These are phyloP conservation scores for Phytopythium sindhum DNA, from an alignment of 352 stramenopile species.

Conservation along the genomic window DNA sequence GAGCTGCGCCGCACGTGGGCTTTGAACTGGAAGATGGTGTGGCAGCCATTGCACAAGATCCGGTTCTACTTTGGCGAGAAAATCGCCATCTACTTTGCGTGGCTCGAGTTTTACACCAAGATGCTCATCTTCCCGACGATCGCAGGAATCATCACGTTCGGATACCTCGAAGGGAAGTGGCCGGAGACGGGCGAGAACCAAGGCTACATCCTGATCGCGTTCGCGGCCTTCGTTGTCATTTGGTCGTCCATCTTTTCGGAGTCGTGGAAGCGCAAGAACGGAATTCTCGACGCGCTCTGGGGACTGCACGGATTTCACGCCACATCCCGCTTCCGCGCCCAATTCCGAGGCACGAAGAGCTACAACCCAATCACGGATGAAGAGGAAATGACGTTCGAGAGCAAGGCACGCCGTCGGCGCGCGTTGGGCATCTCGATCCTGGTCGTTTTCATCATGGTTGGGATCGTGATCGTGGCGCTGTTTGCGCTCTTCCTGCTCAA, in stretches of 20 bases:
- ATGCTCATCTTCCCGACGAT: conserved; percentile 84
- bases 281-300: conserved; percentile 81
- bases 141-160: conserved; percentile 74
- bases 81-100: conserved; percentile 91
- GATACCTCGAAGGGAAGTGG: conserved; percentile 45
- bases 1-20: conserved; percentile 79
- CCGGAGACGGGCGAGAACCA: conserved; percentile 37
- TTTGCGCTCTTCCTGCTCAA: conserved; percentile 75
- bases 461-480: conserved; percentile 64
- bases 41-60: conserved; percentile 86
- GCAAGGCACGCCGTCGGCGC: conserved; percentile 50
- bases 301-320: conserved; percentile 76
- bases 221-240: conserved; percentile 80
- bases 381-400: conserved; percentile 68
- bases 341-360: conserved; percentile 80
- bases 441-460: conserved; percentile 73
- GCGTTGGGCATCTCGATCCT: conserved; percentile 53
- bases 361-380: conserved; percentile 64
- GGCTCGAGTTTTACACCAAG: conserved; percentile 92
- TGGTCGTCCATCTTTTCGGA: conserved; percentile 88
- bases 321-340: conserved; percentile 68
- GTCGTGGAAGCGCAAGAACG: conserved; percentile 88
- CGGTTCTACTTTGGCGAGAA: conserved; percentile 91
- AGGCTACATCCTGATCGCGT: conserved; percentile 73
- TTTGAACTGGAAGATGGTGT: conserved; percentile 66